Conservation (phyloP, 176 grass and related monocot genomes). For the Dendrocalamus sinicus region DNA sequence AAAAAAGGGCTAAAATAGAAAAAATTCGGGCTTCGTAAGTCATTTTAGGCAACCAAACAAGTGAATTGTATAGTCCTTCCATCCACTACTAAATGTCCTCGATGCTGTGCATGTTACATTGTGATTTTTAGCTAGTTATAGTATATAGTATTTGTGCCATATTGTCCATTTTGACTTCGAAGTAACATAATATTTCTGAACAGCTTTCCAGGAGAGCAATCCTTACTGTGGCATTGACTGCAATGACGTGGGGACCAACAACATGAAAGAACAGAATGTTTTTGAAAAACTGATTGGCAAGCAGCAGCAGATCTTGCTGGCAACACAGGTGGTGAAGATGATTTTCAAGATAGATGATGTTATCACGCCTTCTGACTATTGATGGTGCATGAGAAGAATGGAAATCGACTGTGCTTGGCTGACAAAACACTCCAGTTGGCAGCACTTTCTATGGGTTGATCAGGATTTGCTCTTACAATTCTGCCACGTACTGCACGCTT, state of each 20-base stretch:
- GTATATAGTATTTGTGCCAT: background rate
- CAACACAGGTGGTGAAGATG: slow-evolving; percentile 93
- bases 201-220: slow-evolving; percentile 68
- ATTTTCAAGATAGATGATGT: slow-evolving; percentile 93
- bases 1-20: no score
- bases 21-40: background rate
- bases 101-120: background rate
- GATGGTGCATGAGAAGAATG: slow-evolving; percentile 24
- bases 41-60: background rate
- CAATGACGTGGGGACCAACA: slow-evolving; percentile 81
- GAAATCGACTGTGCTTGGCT: slow-evolving; percentile 21
- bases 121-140: background rate
- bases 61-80: background rate
- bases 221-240: slow-evolving; percentile 77
- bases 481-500: background rate
- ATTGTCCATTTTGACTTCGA: background rate
- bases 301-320: slow-evolving; percentile 84
- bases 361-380: slow-evolving; percentile 70
- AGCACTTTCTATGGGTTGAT: background rate
- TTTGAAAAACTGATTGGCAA: slow-evolving; percentile 88
- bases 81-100: background rate
- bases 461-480: background rate
- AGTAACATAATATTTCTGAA: slow-evolving; percentile 33
- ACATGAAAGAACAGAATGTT: slow-evolving; percentile 84
- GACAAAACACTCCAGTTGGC: background rate